Evolutionary conservation across 805 yeast genomes (phyloP).

Genomic region (Candida coquimbonensis): DNA sequence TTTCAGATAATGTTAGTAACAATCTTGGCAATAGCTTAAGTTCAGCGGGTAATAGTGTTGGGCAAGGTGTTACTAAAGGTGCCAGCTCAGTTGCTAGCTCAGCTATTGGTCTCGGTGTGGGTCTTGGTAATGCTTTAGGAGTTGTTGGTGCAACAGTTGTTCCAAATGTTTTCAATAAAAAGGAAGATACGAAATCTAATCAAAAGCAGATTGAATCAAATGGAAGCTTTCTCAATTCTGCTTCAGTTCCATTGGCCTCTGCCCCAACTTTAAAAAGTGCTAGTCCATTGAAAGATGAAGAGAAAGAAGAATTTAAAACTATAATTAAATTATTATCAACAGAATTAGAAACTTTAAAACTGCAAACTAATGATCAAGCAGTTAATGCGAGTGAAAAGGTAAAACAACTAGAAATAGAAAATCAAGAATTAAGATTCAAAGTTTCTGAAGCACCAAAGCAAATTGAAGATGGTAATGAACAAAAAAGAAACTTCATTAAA

Average conservation of each 20-base stretch:
- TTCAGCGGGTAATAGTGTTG: no score
- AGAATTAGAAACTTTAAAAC: conserved; percentile 32
- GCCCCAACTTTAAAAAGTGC: not conserved
- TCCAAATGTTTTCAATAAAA: not conserved
- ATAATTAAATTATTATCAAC: conserved; percentile 26
- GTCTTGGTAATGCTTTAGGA: conserved; percentile 8
- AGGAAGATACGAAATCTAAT: not conserved
- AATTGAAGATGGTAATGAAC: conserved; percentile 20
- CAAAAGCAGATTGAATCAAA: no score
- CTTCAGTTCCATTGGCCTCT: no score
- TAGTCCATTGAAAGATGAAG: not conserved
- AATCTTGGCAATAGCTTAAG: no score
- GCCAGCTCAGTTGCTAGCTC: not conserved
- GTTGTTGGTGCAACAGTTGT: conserved; percentile 7
- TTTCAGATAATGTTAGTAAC: no score
- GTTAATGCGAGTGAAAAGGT: conserved; percentile 51
- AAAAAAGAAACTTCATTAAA: conserved; percentile 38
- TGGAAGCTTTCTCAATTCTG: no score
- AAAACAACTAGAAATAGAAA: conserved; percentile 36
- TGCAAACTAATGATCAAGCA: conserved; percentile 44
- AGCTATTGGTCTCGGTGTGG: conserved; percentile 4
- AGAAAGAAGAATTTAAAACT: conserved; percentile 20
- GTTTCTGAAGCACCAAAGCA: conserved; percentile 12
- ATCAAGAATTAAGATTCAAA: conserved; percentile 18
- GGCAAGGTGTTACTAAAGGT: not conserved